phyloP scores from a whole-genome alignment of 108 stramenopile genomes.

The Cyclotella atomus region DNA sequence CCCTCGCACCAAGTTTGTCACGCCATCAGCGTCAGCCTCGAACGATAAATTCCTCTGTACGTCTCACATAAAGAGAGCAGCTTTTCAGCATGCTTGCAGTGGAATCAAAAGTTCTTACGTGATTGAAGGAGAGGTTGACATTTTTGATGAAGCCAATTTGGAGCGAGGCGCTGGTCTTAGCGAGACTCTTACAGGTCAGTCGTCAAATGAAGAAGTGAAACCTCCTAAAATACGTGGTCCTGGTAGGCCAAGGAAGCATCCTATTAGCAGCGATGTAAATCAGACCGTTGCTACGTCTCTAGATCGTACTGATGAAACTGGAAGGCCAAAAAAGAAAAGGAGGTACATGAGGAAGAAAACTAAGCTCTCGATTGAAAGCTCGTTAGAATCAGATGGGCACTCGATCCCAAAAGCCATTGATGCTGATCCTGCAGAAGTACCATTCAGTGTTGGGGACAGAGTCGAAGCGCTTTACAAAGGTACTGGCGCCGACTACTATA shows the following conservation, averaged over 20 bases:
- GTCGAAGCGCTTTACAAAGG: too few relatives aligned
- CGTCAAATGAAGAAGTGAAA: background rate
- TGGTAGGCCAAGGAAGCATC: constrained; percentile 10
- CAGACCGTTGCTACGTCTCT: background rate
- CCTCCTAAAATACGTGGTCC: background rate
- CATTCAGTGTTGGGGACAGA: too few relatives aligned
- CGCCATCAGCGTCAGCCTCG: background rate
- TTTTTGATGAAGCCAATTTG: background rate
- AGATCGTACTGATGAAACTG: too few relatives aligned
- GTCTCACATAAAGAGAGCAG: background rate
- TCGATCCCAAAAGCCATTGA: too few relatives aligned
- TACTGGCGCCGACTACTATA: too few relatives aligned
- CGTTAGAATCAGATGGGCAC: too few relatives aligned
- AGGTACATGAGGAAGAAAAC: too few relatives aligned
- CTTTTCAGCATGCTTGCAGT: constrained; percentile 2
- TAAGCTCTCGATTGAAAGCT: too few relatives aligned
- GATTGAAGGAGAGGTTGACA: background rate
- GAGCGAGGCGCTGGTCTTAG: background rate
- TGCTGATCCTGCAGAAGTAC: too few relatives aligned
- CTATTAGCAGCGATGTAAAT: too few relatives aligned
- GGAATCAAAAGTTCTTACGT: constrained; percentile 2
- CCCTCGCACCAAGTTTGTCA: background rate
- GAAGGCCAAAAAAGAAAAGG: too few relatives aligned
- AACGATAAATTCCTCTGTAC: background rate
- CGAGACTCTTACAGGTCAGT: background rate